phyloP scores from a whole-genome alignment of 768 basidiomycete genomes.

The Mrakia blollopis region DNA sequence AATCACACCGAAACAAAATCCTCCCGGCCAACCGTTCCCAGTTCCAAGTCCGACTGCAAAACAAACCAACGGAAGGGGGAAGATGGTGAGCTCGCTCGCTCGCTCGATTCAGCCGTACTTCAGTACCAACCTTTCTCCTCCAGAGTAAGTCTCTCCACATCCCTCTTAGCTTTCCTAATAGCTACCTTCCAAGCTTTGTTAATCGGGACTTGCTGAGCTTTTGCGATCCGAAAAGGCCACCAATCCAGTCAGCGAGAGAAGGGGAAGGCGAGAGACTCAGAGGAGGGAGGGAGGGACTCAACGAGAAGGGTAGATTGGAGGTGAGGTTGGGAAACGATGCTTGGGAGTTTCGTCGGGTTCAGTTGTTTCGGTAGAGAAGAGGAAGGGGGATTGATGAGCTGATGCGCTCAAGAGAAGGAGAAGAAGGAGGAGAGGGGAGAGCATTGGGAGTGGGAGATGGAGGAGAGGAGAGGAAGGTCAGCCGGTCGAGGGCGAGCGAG shows the following conservation, averaged over 20 bases:
- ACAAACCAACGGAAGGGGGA: conserved; percentile 29
- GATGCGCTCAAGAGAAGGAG: conserved; percentile 12
- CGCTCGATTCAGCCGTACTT: conserved; percentile 46
- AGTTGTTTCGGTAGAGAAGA: no score
- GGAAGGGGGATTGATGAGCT: conserved; percentile 44
- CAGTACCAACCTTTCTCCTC: conserved; percentile 57
- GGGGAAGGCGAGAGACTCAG: background rate
- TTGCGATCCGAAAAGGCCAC: background rate
- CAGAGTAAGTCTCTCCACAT: conserved; percentile 33
- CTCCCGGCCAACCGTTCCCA: conserved; percentile 4
- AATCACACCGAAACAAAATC: background rate
- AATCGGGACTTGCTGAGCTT: background rate
- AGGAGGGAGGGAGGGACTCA: background rate
- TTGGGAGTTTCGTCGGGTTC: conserved; percentile 1
- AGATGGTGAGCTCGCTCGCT: conserved; percentile 37
- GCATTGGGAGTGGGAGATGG: background rate
- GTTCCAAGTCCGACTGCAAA: background rate
- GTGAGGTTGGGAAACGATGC: background rate
- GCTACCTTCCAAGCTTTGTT: background rate
- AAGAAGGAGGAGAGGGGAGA: background rate
- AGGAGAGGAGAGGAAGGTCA: background rate
- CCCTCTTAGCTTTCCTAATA: background rate
- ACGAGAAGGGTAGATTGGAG: conserved; percentile 8
- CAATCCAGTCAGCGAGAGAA: background rate
- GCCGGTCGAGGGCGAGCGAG: background rate